Conservation (phyloP, 768 basidiomycete genomes). For the Mycena filopes region DNA sequence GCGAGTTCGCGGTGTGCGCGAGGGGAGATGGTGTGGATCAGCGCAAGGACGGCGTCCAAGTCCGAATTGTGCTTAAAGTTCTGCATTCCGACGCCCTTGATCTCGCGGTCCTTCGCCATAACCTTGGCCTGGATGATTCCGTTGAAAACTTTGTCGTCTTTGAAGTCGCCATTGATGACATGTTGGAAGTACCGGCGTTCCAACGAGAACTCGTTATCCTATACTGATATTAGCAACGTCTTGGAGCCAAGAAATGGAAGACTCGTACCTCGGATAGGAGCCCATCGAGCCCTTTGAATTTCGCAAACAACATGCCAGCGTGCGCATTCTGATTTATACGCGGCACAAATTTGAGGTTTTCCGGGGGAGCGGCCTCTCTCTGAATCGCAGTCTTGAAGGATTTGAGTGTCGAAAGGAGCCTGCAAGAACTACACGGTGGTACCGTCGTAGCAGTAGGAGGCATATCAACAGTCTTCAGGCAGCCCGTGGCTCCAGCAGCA, state of each 20-base stretch:
- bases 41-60: conserved; percentile 33
- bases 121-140: conserved; percentile 37
- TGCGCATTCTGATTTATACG: not conserved
- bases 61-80: conserved; percentile 40
- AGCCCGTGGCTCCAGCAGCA: not conserved
- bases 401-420: not conserved
- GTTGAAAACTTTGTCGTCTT: conserved; percentile 32
- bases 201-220: not conserved
- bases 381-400: not conserved
- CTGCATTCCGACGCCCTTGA: conserved; percentile 34
- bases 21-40: conserved; percentile 31
- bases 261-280: conserved; percentile 13
- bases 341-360: conserved; percentile 3
- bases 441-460: not conserved
- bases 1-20: conserved; percentile 30
- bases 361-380: not conserved
- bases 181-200: conserved; percentile 19
- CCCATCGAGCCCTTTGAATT: conserved; percentile 17
- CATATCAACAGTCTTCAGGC: not conserved
- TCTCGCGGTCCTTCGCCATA: conserved; percentile 23
- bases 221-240: not conserved
- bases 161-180: conserved; percentile 35
- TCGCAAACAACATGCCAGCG: conserved; percentile 11
- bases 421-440: not conserved
- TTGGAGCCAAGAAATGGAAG: not conserved